Evolutionary conservation across 2,329 filamentous ascomycete species (phyloP).

Genomic region (Zopfia rhizophila): DNA sequence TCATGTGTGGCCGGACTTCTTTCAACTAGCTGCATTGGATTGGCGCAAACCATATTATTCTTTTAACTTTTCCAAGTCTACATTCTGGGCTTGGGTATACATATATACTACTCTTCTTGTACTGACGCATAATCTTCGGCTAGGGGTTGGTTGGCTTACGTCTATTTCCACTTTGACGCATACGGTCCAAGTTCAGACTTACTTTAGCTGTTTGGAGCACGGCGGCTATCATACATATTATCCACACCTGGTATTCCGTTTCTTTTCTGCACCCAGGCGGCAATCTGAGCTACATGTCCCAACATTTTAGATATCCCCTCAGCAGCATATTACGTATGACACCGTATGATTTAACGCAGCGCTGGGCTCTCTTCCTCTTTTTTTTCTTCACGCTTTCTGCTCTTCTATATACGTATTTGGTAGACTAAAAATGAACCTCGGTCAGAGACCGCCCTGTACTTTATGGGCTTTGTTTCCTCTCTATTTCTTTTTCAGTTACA

Average conservation of each 20-base stretch:
- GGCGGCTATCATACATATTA: too few relatives aligned
- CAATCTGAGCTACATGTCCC: too few relatives aligned
- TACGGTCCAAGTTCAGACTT: too few relatives aligned
- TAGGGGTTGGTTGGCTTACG: too few relatives aligned
- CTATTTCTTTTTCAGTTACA: too few relatives aligned
- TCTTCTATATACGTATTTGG: slow-evolving; percentile 3
- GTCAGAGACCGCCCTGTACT: too few relatives aligned
- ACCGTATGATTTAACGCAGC: slow-evolving; percentile 5
- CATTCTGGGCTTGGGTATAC: background rate
- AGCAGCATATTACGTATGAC: background rate
- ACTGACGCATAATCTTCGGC: too few relatives aligned
- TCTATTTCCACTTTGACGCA: too few relatives aligned
- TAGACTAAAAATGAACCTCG: slow-evolving; percentile 10
- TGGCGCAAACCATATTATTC: slow-evolving; percentile 10
- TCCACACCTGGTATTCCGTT: too few relatives aligned
- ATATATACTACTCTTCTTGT: slow-evolving; percentile 3
- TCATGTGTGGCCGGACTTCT: background rate
- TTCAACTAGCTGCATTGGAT: slow-evolving; percentile 9
- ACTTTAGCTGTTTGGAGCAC: too few relatives aligned
- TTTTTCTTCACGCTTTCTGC: background rate
- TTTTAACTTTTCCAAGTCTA: slow-evolving; percentile 1
- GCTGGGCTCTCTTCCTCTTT: background rate
- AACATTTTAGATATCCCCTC: too few relatives aligned
- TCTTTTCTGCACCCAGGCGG: too few relatives aligned
- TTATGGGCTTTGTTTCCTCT: slow-evolving; percentile 1